Percentiles rank a stretch among this genome's conserved stretches.
phyloP scores from a whole-genome alignment of 208 protist species.

The Kentomonas sorsogonicus region DNA sequence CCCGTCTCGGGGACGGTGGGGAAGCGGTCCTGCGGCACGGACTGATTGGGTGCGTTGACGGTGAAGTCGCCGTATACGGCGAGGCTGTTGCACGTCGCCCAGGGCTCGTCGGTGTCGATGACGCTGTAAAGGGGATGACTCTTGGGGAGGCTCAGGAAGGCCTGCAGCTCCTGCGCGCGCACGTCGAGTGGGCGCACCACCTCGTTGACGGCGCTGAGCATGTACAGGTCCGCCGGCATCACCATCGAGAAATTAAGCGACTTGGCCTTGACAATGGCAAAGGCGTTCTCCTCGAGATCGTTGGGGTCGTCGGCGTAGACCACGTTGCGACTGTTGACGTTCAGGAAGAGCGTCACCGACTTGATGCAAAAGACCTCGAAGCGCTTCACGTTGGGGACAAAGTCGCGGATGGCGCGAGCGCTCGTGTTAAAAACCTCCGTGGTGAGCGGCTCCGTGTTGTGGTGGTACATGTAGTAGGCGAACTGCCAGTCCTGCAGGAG shows the following conservation, averaged over 20 bases:
- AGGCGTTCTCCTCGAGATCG: constrained; percentile 56
- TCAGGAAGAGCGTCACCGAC: constrained; percentile 40
- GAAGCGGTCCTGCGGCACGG: constrained; percentile 40
- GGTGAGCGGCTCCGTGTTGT: constrained; percentile 53
- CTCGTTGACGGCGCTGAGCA: constrained; percentile 75
- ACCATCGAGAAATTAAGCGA: constrained; percentile 53
- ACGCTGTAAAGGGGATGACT: constrained; percentile 62
- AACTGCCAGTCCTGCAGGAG: constrained; percentile 83
- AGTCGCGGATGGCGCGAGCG: constrained; percentile 59
- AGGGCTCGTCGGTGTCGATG: constrained; percentile 36
- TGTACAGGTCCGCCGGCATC: constrained; percentile 71
- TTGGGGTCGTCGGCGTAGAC: constrained; percentile 75
- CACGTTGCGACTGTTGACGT: constrained; percentile 75
- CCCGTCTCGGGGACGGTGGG: constrained; percentile 39
- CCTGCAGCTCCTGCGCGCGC: constrained; percentile 33
- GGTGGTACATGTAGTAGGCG: constrained; percentile 77
- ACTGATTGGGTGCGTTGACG: constrained; percentile 65
- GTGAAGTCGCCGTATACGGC: constrained; percentile 53
- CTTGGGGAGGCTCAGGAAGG: constrained; percentile 46
- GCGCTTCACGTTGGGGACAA: constrained; percentile 73
- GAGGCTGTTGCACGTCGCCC: constrained; percentile 32
- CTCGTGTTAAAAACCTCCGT: constrained; percentile 78
- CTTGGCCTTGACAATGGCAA: constrained; percentile 49
- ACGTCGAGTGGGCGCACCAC: constrained; percentile 63
- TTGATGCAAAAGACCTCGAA: constrained; percentile 69